Conservation (phyloP, 2,329 filamentous ascomycete species). For the Colletotrichum melonis region DNA sequence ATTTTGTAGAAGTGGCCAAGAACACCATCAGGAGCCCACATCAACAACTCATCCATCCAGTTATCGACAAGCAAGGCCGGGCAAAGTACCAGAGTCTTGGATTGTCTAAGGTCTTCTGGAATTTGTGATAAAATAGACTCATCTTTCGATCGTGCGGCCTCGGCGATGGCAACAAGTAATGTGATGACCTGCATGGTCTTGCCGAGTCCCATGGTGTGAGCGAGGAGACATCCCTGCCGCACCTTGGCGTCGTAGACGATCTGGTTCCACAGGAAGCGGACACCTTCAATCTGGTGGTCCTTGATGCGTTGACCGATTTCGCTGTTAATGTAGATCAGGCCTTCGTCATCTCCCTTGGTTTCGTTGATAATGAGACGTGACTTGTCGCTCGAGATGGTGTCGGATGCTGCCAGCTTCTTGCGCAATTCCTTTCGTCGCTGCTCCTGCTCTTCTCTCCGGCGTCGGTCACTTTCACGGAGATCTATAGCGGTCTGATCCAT, state of each 20-base stretch:
- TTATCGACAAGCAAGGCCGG: conserved; percentile 82
- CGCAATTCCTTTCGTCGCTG: conserved; percentile 60
- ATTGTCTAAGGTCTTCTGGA: conserved; percentile 70
- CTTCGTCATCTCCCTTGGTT: conserved; percentile 68
- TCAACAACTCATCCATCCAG: conserved; percentile 81
- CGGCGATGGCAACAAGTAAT: conserved; percentile 79
- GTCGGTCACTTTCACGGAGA: conserved; percentile 65
- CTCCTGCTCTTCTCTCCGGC: conserved; percentile 65
- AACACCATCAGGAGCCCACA: conserved; percentile 70
- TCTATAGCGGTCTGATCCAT: conserved; percentile 63
- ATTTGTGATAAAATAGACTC: conserved; percentile 71
- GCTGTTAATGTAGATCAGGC: conserved; percentile 72
- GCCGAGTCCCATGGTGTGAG: conserved; percentile 91
- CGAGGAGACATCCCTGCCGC: conserved; percentile 81
- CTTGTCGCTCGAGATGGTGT: conserved; percentile 55
- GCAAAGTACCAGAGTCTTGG: conserved; percentile 78
- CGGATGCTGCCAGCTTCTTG: conserved; percentile 56
- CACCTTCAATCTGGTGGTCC: conserved; percentile 82
- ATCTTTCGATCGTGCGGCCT: conserved; percentile 72
- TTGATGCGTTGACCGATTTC: conserved; percentile 76
- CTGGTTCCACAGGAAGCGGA: conserved; percentile 91
- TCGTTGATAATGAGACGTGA: conserved; percentile 74
- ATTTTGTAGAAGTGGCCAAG: conserved; percentile 70
- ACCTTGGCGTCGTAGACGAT: conserved; percentile 70
- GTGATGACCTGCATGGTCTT: conserved; percentile 95